phyloP scores from a whole-genome alignment of 306 rosid genomes.

The Ormosia semicastrata region DNA sequence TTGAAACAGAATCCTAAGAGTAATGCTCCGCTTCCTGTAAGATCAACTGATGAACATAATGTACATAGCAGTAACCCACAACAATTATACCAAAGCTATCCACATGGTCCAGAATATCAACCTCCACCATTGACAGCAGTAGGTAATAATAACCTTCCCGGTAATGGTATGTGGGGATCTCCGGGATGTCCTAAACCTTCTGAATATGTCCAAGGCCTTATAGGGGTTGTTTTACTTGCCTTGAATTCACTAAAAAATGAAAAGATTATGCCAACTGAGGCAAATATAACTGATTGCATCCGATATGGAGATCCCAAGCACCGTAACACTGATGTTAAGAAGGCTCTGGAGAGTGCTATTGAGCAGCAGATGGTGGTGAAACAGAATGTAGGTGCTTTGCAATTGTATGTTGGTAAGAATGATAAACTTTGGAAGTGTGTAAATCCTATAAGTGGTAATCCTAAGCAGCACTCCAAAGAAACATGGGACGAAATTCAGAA shows the following conservation, averaged over 20 bases:
- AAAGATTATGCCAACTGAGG: conserved; percentile 83
- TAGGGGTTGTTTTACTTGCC: conserved; percentile 81
- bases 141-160: conserved; percentile 42
- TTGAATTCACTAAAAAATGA: conserved; percentile 70
- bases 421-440: conserved; percentile 82
- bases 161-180: conserved; percentile 71
- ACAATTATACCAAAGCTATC: conserved; percentile 45
- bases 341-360: conserved; percentile 77
- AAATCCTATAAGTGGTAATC: conserved; percentile 61
- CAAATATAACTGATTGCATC: conserved; percentile 75
- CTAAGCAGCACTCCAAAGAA: conserved; percentile 54
- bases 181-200: conserved; percentile 73
- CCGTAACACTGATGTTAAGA: conserved; percentile 73
- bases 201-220: conserved; percentile 76
- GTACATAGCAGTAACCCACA: conserved; percentile 51
- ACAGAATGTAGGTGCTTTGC: conserved; percentile 74
- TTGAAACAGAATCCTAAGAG: conserved; percentile 46
- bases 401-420: conserved; percentile 72
- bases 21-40: conserved; percentile 35
- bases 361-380: conserved; percentile 79
- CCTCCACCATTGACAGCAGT: conserved; percentile 32
- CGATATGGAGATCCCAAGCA: conserved; percentile 82
- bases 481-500: conserved; percentile 61
- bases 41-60: conserved; percentile 45
- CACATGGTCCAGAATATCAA: conserved; percentile 47